Evolutionary conservation across 108 stramenopile genomes (phyloP), one percentile per base, ranked within the genome.

Genomic region (Pseudonitzschia pungens): DNA sequence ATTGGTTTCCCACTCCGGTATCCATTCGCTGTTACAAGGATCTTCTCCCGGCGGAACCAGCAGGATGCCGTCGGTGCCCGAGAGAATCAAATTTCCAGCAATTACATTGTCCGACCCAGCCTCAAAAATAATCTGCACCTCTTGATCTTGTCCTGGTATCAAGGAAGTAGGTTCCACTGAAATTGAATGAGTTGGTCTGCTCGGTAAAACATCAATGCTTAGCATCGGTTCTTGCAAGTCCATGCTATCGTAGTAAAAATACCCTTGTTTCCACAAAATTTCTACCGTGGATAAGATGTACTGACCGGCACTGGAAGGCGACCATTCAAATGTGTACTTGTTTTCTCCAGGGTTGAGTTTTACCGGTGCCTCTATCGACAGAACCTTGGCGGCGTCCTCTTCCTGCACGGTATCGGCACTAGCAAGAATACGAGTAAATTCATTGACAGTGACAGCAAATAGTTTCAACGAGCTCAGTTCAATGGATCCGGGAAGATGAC

Each of bases 71-170:
- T 85, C 76, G 10, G 89, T 85, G 59, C 92, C 87, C 32, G 77
- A 68, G 0, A 93, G 66, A 32, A 82, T 59, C 0, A 89, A 67
- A 20, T 53, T 81, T 1, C 86, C 92, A 50, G 78, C 71, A 48
- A 56, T 73, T n/a, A 94, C 78, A 22, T 87, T 54, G 81, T 94
- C 92, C 4, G 80, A 76, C 11, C 87, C 89, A 21, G 89, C 73
- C 51, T 85, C 65, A 67, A 91, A 87, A 20, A 65, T 69, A 11
- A 94, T 72, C 12, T 76, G 76, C 8, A 94, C 76, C 58, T 87
- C 78, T 76, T 93, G 92, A 20, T 85, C 82, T 52, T 91, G 87
- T 5, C 92, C 92, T 14, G 92, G 90, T 24, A 93, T 79, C 31
- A 94, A 70, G 54, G 81, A 84, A 9, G 76, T 67, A 29, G 92